Evolutionary conservation across 805 yeast species (phyloP), one percentile per base, ranked within the genome.

Genomic region (Saturnispora serradocipensis): DNA sequence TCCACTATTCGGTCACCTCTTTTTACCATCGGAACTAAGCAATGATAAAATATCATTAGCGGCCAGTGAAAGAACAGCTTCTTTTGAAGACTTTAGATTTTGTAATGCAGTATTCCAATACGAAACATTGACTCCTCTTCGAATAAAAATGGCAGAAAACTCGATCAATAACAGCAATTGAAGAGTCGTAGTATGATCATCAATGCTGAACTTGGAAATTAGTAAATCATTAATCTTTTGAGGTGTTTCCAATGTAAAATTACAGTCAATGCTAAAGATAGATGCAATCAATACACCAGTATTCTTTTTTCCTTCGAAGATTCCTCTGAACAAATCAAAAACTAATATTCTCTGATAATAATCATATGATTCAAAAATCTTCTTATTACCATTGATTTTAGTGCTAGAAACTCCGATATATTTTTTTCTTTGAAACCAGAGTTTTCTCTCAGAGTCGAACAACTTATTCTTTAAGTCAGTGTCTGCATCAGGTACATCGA

Each of bases 321-420:
- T 13, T 3, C 58, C 53, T 28, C 51, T 53, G 22, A 53, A 55
- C 16, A 55, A 43, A 36, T 53, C 58, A 39, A 49, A 51, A 5
- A 46, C 45, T 7, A 54, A 42, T 40, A 42, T 25, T 13, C 52
- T 7, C 35, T 49, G 52, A 30, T 49, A 49, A 44, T 49, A 49
- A 38, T 49, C 52, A 49, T 15, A 36, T 27, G 52, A 49, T 28
- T 25, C 43, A 36, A 47, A 40, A 10, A 40, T 43, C 3, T 20
- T 27, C 24, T 45, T 44, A 11, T 36, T 44, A 24, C 32, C 20
- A 11, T 16, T 18, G 22, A 18, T 11, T 18, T 38, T 38, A 8
- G 42, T 38, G 16, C 42, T 38, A 18, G 42, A 18, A 20, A 49
- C 25, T 6, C 52, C 52, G 13, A 36, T 45, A 15, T 32, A 13